Evolutionary conservation across 441 rosid genomes (phyloP), one percentile per base, ranked within the genome.

Genomic region (Populus hybrid): DNA sequence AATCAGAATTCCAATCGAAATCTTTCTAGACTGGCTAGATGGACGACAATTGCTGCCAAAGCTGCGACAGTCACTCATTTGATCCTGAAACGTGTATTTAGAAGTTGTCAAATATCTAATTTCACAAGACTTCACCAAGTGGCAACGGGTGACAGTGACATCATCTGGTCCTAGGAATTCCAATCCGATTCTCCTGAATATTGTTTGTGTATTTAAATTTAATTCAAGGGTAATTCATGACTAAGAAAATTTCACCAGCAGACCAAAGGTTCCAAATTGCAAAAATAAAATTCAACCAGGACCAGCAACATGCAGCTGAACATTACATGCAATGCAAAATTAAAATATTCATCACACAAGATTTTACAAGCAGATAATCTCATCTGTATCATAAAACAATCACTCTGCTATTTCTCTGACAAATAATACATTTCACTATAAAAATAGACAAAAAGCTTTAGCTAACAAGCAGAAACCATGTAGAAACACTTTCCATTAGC

Each of bases 1-100:
- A n/a, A 81, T 82, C 82, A 83, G 75, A 78, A 93, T 87, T 83
- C 98, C 98, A 63, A 94, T 87, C 67, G 97, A 92, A 35, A 91
- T 86, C 89, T 95, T 95, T 82, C 95, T 89, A 59, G 89, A 83
- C 73, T 91, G 97, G 82, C 91, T 91, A 67, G 93, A 88, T 23
- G 88, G 93, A 78, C 67, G 86, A 76, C 57, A 86, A 77, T 84
- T 81, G 78, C 92, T 86, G 69, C 92, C 91, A 73, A 81, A 81
- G 81, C 90, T 93, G 70, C 89, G 85, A 72, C 79, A 78, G 16
- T 86, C 90, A 76, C 88, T 89, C 89, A 83, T 84, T 74, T 59
- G 84, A 76, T 80, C 91, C 98, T 90, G 90, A 79, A 84, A 87
- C 67, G 77, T 42, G 30, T 40, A 76, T 46, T 38, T 7, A 42